These are phyloP conservation scores for Fusarium humuli DNA, from an alignment of 2,329 filamentous ascomycete genomes.

Conservation along the genomic window DNA sequence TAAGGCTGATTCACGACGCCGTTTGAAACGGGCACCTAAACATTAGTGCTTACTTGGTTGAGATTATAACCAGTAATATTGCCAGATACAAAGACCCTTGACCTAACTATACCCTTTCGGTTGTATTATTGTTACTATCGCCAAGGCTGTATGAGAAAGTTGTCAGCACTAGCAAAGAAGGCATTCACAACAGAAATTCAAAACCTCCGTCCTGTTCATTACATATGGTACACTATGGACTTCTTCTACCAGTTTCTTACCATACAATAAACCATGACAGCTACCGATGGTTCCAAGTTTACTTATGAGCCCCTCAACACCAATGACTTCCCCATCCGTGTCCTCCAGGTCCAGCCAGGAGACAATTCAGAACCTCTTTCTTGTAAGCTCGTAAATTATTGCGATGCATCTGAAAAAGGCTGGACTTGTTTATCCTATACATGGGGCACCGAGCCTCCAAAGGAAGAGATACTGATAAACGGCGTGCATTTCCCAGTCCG, in stretches of 20 bases:
- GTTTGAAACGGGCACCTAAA: neutral
- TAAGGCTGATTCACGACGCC: neutral
- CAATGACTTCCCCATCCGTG: neutral
- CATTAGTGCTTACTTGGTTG: neutral
- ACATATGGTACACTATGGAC: too few species aligned
- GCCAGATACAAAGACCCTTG: too few species aligned
- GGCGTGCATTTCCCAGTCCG: neutral
- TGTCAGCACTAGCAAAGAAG: neutral
- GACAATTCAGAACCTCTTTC: neutral
- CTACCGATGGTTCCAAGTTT: too few species aligned
- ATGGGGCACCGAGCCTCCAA: neutral
- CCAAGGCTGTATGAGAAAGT: neutral
- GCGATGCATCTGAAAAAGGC: neutral
- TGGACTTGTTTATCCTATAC: neutral
- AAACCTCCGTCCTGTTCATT: neutral
- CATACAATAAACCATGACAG: neutral
- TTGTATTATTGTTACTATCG: neutral
- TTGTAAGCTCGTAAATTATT: neutral
- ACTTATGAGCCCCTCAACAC: neutral
- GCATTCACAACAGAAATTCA: neutral
- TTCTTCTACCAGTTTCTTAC: rapidly evolving
- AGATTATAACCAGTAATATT: neutral
- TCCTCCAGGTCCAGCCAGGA: neutral
- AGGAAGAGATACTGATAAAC: neutral
- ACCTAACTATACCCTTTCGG: neutral